Evolutionary conservation across 2,329 filamentous ascomycete genomes (phyloP).

Genomic region (Monosporascus sp.): DNA sequence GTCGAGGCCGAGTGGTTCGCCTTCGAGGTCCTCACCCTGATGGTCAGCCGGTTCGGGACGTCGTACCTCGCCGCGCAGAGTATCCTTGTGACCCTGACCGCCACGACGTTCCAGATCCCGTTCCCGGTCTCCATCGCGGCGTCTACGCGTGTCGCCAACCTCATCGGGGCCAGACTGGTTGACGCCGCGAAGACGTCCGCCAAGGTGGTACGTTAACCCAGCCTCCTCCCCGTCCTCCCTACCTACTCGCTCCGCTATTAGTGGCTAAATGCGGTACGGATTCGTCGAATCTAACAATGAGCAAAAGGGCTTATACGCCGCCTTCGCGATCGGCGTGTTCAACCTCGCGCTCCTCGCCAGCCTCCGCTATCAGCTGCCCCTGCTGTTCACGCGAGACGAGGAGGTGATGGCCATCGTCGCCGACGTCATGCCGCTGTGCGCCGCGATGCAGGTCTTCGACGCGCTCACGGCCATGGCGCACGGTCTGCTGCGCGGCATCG

Average conservation of each 20-base stretch:
- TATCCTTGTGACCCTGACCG: conserved; percentile 71
- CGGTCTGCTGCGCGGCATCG: conserved; percentile 80
- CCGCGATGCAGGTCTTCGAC: conserved; percentile 87
- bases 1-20: conserved; percentile 89
- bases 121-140: conserved; percentile 87
- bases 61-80: conserved; percentile 83
- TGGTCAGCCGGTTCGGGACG: conserved; percentile 72
- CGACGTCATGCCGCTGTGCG: conserved; percentile 69
- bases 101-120: conserved; percentile 83
- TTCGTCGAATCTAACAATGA: not conserved
- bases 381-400: conserved; percentile 69
- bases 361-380: conserved; percentile 68
- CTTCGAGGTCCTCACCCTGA: conserved; percentile 87
- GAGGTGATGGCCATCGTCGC: conserved; percentile 67
- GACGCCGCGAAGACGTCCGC: conserved; percentile 75
- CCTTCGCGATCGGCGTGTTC: conserved; percentile 67
- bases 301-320: conserved; percentile 52
- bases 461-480: conserved; percentile 73
- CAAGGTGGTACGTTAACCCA: conserved; percentile 54
- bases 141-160: conserved; percentile 82
- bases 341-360: conserved; percentile 67
- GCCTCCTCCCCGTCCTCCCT: not conserved
- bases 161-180: conserved; percentile 82
- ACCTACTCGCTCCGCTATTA: not conserved
- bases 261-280: conserved; percentile 1